phyloP scores from a whole-genome alignment of 2,329 filamentous ascomycete species.

The Penicillium sp. region DNA sequence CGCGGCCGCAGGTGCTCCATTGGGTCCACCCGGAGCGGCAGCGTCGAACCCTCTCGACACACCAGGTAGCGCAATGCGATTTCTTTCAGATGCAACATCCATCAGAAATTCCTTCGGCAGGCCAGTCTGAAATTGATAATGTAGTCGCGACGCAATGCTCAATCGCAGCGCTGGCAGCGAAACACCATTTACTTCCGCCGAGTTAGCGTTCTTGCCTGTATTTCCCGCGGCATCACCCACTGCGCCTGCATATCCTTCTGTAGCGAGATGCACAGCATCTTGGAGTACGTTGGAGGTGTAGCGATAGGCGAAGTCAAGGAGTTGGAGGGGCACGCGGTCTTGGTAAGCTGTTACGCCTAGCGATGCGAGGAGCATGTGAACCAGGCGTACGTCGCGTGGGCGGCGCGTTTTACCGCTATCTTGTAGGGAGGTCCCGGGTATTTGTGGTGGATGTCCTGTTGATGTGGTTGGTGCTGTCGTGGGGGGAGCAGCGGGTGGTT shows the following conservation, averaged over 20 bases:
- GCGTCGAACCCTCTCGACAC: conserved; percentile 53
- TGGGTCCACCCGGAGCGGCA: conserved; percentile 17
- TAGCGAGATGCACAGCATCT: conserved; percentile 53
- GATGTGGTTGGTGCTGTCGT: conserved; percentile 21
- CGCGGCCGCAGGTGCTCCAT: conserved; percentile 19
- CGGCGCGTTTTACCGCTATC: conserved; percentile 49
- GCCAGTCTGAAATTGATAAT: conserved; percentile 60
- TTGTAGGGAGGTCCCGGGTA: conserved; percentile 46
- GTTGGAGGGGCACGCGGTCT: conserved; percentile 53
- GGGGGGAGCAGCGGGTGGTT: conserved; percentile 12
- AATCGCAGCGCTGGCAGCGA: conserved; percentile 59
- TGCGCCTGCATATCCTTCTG: conserved; percentile 51
- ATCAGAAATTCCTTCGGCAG: conserved; percentile 63
- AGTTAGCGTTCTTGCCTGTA: conserved; percentile 31
- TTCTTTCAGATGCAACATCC: conserved; percentile 58
- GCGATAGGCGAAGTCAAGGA: conserved; percentile 55
- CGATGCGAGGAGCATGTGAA: conserved; percentile 52
- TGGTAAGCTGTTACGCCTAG: conserved; percentile 52
- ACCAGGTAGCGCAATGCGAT: conserved; percentile 54
- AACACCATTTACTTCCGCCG: conserved; percentile 52
- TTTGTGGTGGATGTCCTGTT: conserved; percentile 33
- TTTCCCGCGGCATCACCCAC: conserved; percentile 23
- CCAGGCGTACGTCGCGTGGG: conserved; percentile 51
- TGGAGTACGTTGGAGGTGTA: conserved; percentile 55
- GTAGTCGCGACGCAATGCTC: conserved; percentile 60